Evolutionary conservation across 192 early-diverging fungal genomes (phyloP), one percentile per base, ranked within the genome.

Genomic region (Umbelopsis sp.): DNA sequence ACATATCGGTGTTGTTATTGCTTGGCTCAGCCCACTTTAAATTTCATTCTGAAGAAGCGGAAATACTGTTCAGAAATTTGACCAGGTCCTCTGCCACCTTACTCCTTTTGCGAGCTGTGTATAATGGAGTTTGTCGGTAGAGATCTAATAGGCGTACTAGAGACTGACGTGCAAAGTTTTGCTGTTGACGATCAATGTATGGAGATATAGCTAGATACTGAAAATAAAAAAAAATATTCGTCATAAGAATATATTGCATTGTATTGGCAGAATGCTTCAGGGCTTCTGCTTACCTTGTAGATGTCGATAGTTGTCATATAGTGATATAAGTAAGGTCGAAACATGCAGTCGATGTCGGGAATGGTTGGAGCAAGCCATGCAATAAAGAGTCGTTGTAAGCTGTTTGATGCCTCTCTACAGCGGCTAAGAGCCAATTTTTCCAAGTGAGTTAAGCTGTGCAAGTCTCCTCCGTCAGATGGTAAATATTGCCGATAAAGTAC

Each of bases 271-370:
- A 1, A 29, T 14, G 2, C 1, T 5, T 14, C 17, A 17, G 3
- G 17, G 17, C 8, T 4, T 53, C 14, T 24, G 3, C 50, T 32
- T 69, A 76, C 75, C 49, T 71, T 76, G 49, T 71, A 71, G 10
- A 68, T 38, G 5, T 67, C 50, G 20, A 71, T 76, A 0, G 34
- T 32, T 2, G 49, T 45, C 75, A 76, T 76, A 68, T 66, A 76
- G 54, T 76, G 75, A 68, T 71, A 71, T 10, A 76, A 31, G 44
- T 76, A 76, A 25, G 75, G 75, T 43, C 75, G 62, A 68, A 76
- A 76, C 36, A 76, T 71, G 29, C 75, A 76, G 53, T 76, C 75
- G 36, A 31, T 29, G 6, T 62, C 31, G 10, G 32, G 26, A 17
- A 20, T 5, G 10, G 29, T 62, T 2, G 31, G 17, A 34, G 56